These are phyloP conservation scores for Halophytophthora polymorphica DNA, from an alignment of 352 stramenopile genomes.

Conservation along the genomic window DNA sequence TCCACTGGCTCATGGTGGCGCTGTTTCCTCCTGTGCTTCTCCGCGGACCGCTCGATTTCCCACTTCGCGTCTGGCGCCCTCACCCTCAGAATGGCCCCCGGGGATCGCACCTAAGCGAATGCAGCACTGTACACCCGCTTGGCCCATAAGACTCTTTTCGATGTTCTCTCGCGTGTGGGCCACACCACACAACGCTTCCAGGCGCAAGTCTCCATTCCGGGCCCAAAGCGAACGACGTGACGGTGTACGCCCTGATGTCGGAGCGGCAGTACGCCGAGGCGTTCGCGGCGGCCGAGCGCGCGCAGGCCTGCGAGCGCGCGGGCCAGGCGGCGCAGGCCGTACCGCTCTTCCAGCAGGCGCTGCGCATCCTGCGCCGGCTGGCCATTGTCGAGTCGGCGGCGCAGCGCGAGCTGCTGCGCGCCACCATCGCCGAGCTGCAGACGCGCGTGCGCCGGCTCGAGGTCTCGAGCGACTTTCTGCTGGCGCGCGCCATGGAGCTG, in stretches of 20 bases:
- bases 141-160: too few species aligned
- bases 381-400: constrained; percentile 71
- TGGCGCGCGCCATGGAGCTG: constrained; percentile 1
- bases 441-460: constrained; percentile 26
- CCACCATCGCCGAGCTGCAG: constrained; percentile 53
- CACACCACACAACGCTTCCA: too few species aligned
- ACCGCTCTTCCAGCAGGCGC: constrained; percentile 44
- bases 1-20: constrained; percentile 67
- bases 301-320: constrained; percentile 32
- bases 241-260: constrained; percentile 19
- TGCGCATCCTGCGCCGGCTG: constrained; percentile 64
- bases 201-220: too few species aligned
- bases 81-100: too few species aligned
- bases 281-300: constrained; percentile 48
- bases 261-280: constrained; percentile 72
- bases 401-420: constrained; percentile 56
- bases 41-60: constrained; percentile 8
- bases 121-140: too few species aligned
- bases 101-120: too few species aligned
- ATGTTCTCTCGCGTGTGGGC: too few species aligned
- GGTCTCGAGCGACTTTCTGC: constrained; percentile 2
- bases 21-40: constrained; percentile 5
- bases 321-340: constrained; percentile 27
- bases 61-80: neutral
- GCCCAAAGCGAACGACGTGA: too few species aligned